Conservation (phyloP, 768 basidiomycete genomes). For the Agrocybe chaxingu region DNA sequence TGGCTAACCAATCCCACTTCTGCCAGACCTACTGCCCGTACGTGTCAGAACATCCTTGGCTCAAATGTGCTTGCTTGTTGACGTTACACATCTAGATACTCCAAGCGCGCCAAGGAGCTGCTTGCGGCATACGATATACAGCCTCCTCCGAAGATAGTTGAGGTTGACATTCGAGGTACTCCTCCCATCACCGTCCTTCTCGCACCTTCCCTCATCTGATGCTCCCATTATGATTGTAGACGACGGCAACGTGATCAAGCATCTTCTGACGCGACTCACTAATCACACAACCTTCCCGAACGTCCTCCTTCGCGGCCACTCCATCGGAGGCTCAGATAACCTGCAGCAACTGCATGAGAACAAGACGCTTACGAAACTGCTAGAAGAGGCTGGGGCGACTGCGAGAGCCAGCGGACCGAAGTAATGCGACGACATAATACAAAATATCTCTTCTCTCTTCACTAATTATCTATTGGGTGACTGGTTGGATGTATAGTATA, state of each 20-base stretch:
- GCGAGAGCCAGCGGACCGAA: slow-evolving; percentile 19
- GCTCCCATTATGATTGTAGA: slow-evolving; percentile 31
- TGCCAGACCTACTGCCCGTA: slow-evolving; percentile 73
- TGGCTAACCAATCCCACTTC: neutral
- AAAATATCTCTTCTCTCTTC: neutral
- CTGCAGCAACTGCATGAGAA: slow-evolving; percentile 50
- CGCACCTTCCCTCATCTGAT: neutral
- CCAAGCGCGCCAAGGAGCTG: slow-evolving; percentile 57
- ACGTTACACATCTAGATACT: slow-evolving; percentile 41
- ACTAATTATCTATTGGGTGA: neutral
- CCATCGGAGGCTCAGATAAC: slow-evolving; percentile 66
- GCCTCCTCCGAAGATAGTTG: slow-evolving; percentile 67
- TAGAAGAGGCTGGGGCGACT: slow-evolving; percentile 46
- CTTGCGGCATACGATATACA: slow-evolving; percentile 55
- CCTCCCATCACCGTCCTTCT: neutral
- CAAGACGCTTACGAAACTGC: slow-evolving; percentile 36
- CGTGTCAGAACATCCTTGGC: slow-evolving; percentile 29
- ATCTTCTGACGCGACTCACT: slow-evolving; percentile 64
- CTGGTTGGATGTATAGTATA: neutral
- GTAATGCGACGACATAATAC: neutral
- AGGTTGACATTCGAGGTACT: slow-evolving; percentile 71
- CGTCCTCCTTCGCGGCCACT: slow-evolving; percentile 58
- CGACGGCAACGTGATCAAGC: slow-evolving; percentile 62
- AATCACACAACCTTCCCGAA: slow-evolving; percentile 74
- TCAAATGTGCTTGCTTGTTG: neutral